Conservation (phyloP, 768 basidiomycete species). For the Clitopilus passeckerianus region DNA sequence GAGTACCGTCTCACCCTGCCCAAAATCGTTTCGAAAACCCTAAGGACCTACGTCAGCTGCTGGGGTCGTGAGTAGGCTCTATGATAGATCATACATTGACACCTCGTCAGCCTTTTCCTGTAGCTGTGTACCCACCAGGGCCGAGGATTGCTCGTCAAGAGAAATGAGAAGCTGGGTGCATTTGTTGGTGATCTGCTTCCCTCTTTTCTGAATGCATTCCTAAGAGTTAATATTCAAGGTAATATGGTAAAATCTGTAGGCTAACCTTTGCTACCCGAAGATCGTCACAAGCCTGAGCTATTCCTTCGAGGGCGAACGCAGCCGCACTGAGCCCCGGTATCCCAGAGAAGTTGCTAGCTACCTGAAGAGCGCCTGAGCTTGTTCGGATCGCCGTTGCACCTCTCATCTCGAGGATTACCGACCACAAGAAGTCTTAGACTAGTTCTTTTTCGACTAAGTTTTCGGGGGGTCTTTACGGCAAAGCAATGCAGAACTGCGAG, state of each 20-base stretch:
- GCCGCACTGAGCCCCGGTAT: constrained; percentile 42
- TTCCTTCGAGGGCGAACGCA: constrained; percentile 36
- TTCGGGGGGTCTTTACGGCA: too few species aligned
- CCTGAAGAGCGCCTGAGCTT: constrained; percentile 26
- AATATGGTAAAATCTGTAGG: background rate
- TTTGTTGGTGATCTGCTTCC: constrained; percentile 33
- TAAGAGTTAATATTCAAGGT: background rate
- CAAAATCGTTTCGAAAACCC: constrained; percentile 36
- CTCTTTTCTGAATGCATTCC: constrained; percentile 28
- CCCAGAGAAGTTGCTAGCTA: constrained; percentile 39
- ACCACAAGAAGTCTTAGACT: background rate
- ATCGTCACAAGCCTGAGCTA: constrained; percentile 39
- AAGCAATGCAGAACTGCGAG: too few species aligned
- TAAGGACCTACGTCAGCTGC: constrained; percentile 10
- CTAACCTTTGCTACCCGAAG: constrained; percentile 45
- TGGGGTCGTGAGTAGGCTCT: background rate
- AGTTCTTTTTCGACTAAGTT: too few species aligned
- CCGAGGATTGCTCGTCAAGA: constrained; percentile 32
- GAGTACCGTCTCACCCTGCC: constrained; percentile 34
- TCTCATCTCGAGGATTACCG: background rate
- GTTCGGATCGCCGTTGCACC: constrained; percentile 4
- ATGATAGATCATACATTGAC: background rate
- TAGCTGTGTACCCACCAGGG: constrained; percentile 35
- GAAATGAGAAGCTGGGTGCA: constrained; percentile 33
- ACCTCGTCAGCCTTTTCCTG: constrained; percentile 36